phyloP scores from a whole-genome alignment of 129 eudicot species.

The Heracleum sosnowskyi region DNA sequence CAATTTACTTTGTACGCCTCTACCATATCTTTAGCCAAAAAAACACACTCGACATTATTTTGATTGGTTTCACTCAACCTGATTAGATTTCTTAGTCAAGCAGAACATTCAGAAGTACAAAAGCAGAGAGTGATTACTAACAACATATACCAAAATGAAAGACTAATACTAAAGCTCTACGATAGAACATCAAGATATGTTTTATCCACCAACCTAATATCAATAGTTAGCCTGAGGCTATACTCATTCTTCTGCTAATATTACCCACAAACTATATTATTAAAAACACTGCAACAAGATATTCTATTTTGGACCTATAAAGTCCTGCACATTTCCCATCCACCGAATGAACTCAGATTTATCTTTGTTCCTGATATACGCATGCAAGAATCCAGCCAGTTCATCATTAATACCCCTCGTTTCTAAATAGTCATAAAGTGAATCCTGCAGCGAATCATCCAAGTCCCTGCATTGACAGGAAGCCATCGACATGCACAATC shows the following conservation, averaged over 20 bases:
- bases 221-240: not conserved
- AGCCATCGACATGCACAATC: not conserved
- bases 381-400: conserved; percentile 37
- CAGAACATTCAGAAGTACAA: not conserved
- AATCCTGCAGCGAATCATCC: conserved; percentile 46
- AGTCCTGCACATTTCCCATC: conserved; percentile 32
- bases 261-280: not conserved
- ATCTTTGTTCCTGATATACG: conserved; percentile 34
- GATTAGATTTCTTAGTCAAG: not conserved
- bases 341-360: conserved; percentile 36
- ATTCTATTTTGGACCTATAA: conserved; percentile 5
- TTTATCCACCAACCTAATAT: not conserved
- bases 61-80: not conserved
- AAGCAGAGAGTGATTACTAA: not conserved
- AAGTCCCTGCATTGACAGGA: conserved; percentile 37
- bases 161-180: not conserved
- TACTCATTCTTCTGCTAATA: not conserved
- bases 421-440: conserved; percentile 46
- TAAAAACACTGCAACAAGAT: not conserved
- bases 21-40: not conserved
- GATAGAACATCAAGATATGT: not conserved
- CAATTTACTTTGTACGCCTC: not conserved
- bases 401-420: conserved; percentile 43
- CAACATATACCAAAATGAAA: not conserved
- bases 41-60: not conserved